Evolutionary conservation across 2,329 filamentous ascomycete species (phyloP), one percentile per base, ranked within the genome.

Genomic region (Aspergillus quadricinctus): DNA sequence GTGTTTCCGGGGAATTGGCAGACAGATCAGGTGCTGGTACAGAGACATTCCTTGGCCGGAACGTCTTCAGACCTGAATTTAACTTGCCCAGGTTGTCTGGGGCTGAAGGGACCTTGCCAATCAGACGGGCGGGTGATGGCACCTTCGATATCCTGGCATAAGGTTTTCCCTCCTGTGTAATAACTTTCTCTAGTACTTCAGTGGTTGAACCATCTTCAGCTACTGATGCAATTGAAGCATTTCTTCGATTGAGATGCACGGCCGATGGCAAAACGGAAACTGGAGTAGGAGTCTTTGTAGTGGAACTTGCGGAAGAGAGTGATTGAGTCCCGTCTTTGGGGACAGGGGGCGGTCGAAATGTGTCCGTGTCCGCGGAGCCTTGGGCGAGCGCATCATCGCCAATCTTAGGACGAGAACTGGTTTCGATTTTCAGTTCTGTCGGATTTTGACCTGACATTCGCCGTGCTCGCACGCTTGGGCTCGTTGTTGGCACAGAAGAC

Each of bases 391-490:
- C 52, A 52, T 63, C 62, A 50, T 63, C 59, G 51, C 64, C 56
- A 43, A 66, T 35, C 41, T 63, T 59, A 52, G 66, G 69, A 63
- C 65, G 69, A 61, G 72, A 51, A 70, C 75, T 76, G 10, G 92
- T 97, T 72, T 97, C 90, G 55, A 97, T 97, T 75, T 92, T 96
- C 51, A 97, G 78, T 66, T 92, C 89, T 70, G 89, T 92, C 14
- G 83, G 78, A 65, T 90, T 90, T 64, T 90, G 87, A 7, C 88
- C 89, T 3, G 92, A 96, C 31, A 96, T 77, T 59, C 92, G 84
- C 58, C 92, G 83, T 64, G 83, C 90, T 53, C 90, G 83, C 52
- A 95, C 89, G 43, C 85, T 80, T 55, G 72, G 73, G 23, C 49
- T 53, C 8, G 52, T 49, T n/a, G 21, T 41, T 41, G 54, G 41